These are phyloP conservation scores for Mucor racemosus DNA, from an alignment of 371 early-diverging fungal genomes.

Conservation along the genomic window DNA sequence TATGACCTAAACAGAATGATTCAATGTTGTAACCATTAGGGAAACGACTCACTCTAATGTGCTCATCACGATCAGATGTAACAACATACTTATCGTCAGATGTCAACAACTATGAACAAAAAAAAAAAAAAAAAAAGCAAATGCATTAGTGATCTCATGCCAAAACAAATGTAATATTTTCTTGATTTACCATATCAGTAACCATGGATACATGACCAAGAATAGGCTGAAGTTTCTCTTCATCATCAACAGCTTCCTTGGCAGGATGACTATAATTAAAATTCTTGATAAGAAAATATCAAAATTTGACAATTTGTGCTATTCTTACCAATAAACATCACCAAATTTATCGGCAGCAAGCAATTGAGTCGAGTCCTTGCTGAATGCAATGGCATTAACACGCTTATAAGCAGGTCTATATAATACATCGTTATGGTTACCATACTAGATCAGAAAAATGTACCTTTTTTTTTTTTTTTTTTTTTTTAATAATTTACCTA, in stretches of 20 bases:
- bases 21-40: constrained; percentile 91
- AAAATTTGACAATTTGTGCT: not conserved
- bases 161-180: not conserved
- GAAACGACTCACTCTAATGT: constrained; percentile 88
- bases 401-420: constrained; percentile 67
- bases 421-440: not conserved
- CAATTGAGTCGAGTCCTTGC: constrained; percentile 58
- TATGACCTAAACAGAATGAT: constrained; percentile 91
- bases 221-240: constrained; percentile 64
- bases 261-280: constrained; percentile 36
- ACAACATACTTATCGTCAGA: constrained; percentile 71
- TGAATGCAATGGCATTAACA: constrained; percentile 72
- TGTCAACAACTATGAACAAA: constrained; percentile 58
- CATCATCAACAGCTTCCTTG: constrained; percentile 34
- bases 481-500: constrained; percentile 37
- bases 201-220: constrained; percentile 95
- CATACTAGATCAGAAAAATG: not conserved
- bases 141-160: no score
- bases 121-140: no score
- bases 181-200: constrained; percentile 74
- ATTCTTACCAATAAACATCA: constrained; percentile 83
- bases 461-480: no score
- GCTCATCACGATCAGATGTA: constrained; percentile 96
- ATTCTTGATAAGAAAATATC: not conserved
- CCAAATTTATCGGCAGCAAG: constrained; percentile 96